Percentiles rank a stretch among this genome's conserved stretches.
Evolutionary conservation across 306 rosid species (phyloP).

Genomic region (Castanea mollissima): DNA sequence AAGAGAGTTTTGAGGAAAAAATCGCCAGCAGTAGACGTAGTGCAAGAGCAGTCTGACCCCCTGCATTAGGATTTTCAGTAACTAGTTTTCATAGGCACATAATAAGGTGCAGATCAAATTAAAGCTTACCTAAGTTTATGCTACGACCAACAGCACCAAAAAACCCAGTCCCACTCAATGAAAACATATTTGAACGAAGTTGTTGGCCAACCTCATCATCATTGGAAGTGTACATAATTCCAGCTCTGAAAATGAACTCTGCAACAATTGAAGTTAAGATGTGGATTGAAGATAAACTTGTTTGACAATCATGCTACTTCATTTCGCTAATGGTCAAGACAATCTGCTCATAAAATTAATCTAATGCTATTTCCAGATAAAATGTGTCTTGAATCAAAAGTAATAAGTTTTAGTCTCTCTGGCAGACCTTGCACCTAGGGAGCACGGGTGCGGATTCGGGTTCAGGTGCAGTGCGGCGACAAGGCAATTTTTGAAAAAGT

Average conservation of each 20-base stretch:
- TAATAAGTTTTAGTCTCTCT: not conserved
- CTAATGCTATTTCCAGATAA: not conserved
- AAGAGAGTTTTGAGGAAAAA: constrained; percentile 79
- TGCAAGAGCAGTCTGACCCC: constrained; percentile 91
- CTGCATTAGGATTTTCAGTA: constrained; percentile 40
- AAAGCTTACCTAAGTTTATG: constrained; percentile 72
- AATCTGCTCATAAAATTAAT: not conserved
- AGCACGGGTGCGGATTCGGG: no score
- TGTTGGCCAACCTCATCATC: constrained; percentile 51
- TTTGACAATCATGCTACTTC: not conserved
- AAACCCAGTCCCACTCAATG: constrained; percentile 79
- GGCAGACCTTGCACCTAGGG: not conserved
- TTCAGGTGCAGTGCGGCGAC: no score
- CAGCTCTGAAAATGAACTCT: constrained; percentile 90
- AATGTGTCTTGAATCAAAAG: not conserved
- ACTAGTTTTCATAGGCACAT: not conserved
- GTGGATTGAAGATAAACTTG: constrained; percentile 35
- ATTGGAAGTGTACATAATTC: constrained; percentile 71
- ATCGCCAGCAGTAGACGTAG: constrained; percentile 76
- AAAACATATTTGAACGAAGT: constrained; percentile 71
- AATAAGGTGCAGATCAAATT: not conserved
- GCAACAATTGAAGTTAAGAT: constrained; percentile 56
- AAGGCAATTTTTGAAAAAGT: no score
- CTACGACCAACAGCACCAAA: constrained; percentile 87
- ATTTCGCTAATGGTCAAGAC: not conserved